Evolutionary conservation across 2,329 filamentous ascomycete species (phyloP).

Genomic region (Colletotrichum neosansevieriae): DNA sequence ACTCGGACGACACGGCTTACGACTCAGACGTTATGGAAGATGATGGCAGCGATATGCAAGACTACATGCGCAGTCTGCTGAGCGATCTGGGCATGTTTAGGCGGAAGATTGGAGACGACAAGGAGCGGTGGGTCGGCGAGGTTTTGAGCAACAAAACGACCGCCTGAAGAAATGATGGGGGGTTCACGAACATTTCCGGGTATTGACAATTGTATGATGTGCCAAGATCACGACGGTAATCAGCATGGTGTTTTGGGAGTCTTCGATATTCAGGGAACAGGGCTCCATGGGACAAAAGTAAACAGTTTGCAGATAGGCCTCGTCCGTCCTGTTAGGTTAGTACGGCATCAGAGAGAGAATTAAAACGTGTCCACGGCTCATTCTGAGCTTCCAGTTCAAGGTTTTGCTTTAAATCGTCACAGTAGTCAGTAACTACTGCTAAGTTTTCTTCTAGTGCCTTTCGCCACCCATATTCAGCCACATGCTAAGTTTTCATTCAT

Average conservation of each 20-base stretch:
- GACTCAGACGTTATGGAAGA: constrained; percentile 62
- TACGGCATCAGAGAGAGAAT: constrained; percentile 11
- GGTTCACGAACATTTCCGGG: not conserved
- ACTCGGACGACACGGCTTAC: constrained; percentile 57
- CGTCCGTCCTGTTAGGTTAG: not conserved
- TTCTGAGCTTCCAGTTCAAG: no score
- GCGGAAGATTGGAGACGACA: constrained; percentile 88
- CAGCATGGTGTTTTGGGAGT: constrained; percentile 42
- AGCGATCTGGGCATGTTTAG: constrained; percentile 84
- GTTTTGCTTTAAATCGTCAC: no score
- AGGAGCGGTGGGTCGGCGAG: constrained; percentile 75
- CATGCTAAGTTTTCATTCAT: no score
- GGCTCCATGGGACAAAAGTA: constrained; percentile 6
- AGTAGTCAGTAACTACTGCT: no score
- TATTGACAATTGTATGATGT: constrained; percentile 18
- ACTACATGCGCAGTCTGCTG: constrained; percentile 86
- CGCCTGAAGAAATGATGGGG: constrained; percentile 43
- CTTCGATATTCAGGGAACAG: constrained; percentile 26
- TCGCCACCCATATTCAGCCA: no score
- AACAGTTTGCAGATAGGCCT: constrained; percentile 14
- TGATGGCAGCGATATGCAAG: constrained; percentile 76
- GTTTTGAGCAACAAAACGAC: constrained; percentile 61
- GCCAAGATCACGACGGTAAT: constrained; percentile 30
- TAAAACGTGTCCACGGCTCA: no score
- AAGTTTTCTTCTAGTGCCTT: no score